phyloP scores from a whole-genome alignment of 768 basidiomycete genomes.

The Clavulina sp. region DNA sequence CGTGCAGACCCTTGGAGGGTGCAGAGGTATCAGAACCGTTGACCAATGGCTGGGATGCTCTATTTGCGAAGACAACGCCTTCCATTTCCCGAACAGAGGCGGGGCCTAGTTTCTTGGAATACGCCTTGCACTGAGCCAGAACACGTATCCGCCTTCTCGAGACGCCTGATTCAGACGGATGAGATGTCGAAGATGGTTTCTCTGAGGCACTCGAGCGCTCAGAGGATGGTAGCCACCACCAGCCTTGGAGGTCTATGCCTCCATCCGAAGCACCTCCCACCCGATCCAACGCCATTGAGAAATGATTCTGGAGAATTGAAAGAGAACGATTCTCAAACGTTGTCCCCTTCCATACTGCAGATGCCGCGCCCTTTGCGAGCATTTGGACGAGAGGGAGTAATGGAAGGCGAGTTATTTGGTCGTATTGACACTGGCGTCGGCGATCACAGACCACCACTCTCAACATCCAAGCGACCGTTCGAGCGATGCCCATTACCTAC shows the following conservation, averaged over 20 bases:
- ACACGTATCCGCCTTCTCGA: conserved; percentile 46
- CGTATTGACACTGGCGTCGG: too few species aligned
- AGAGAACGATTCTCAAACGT: conserved; percentile 61
- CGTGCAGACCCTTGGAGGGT: conserved; percentile 1
- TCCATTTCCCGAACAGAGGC: conserved; percentile 78
- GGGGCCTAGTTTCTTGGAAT: conserved; percentile 58
- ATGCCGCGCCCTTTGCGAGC: too few species aligned
- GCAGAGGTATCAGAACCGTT: not conserved
- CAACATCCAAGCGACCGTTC: too few species aligned
- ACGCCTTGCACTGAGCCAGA: conserved; percentile 82
- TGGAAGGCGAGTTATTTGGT: too few species aligned
- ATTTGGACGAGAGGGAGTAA: too few species aligned
- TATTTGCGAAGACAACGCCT: conserved; percentile 40
- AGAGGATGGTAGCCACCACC: conserved; percentile 69
- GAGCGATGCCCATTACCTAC: too few species aligned
- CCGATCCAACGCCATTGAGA: conserved; percentile 65
- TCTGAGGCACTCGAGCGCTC: not conserved
- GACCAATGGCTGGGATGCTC: conserved; percentile 1
- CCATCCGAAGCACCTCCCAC: conserved; percentile 84
- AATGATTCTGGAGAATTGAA: conserved; percentile 35
- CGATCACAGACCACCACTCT: too few species aligned
- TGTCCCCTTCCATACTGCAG: conserved; percentile 47
- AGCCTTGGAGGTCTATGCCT: conserved; percentile 74
- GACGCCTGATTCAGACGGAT: not conserved
- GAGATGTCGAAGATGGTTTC: not conserved